Percentiles rank a stretch among this genome's conserved stretches.
Evolutionary conservation across 1,284 basidiomycete genomes (phyloP).

Genomic region (Fomitopsis schrenkii): DNA sequence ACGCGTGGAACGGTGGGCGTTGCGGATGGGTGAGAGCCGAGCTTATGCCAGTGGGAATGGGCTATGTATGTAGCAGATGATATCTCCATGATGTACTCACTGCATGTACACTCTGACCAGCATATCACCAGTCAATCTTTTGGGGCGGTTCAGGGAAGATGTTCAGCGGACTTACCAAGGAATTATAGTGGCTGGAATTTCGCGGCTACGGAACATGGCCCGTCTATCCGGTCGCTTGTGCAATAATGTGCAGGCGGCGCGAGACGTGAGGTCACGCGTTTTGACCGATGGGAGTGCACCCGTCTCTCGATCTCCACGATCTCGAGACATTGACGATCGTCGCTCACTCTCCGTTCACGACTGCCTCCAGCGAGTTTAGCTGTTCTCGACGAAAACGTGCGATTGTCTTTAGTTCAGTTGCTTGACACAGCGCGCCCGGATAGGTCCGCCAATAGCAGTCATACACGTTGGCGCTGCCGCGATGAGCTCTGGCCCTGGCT

Average conservation of each 20-base stretch:
- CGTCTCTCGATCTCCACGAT: neutral
- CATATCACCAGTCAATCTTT: too few species aligned
- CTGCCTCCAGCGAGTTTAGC: neutral
- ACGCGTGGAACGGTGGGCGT: too few species aligned
- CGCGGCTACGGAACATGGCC: too few species aligned
- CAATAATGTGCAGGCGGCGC: neutral
- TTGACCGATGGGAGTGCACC: neutral
- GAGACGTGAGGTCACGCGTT: slow-evolving; percentile 9
- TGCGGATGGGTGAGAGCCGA: neutral
- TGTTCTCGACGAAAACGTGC: neutral
- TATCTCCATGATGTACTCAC: too few species aligned
- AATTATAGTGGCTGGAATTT: too few species aligned
- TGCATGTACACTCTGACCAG: too few species aligned
- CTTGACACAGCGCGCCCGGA: neutral
- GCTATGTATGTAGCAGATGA: too few species aligned
- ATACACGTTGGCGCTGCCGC: neutral
- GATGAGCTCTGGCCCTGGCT: neutral
- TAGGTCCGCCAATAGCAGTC: neutral
- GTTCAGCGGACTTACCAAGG: too few species aligned
- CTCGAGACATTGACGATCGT: neutral
- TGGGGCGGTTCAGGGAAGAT: too few species aligned
- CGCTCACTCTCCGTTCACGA: neutral
- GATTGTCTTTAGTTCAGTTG: neutral
- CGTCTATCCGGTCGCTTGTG: too few species aligned
- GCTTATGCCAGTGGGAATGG: too few species aligned